A percentile compares a stretch with the other conserved stretches of the same genome.
These are phyloP conservation scores for Schizonepeta tenuifolia DNA, from an alignment of 257 asterid genomes.

Conservation along the genomic window DNA sequence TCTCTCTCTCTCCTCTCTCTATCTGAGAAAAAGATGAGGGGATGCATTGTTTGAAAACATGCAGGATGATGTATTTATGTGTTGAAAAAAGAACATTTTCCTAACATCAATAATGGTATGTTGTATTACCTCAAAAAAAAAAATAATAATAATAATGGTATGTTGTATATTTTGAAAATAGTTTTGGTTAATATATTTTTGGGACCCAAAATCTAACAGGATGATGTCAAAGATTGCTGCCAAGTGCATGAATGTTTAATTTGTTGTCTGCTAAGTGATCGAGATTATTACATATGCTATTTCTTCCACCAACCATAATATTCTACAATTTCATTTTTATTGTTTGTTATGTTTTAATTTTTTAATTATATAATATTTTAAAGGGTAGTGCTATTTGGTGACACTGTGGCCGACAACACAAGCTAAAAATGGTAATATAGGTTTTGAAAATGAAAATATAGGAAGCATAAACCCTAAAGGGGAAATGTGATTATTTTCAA, in stretches of 20 bases:
- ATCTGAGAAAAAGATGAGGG: background rate
- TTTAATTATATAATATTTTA: background rate
- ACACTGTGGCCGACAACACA: too few relatives aligned
- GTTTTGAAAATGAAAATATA: too few relatives aligned
- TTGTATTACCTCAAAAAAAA: too few relatives aligned
- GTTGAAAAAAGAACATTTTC: background rate
- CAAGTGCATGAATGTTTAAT: conserved; percentile 34
- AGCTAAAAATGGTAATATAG: too few relatives aligned
- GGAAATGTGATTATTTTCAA: too few relatives aligned
- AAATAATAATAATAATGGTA: conserved; percentile 11
- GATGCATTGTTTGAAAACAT: background rate
- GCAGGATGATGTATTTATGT: background rate
- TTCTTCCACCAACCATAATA: conserved; percentile 29
- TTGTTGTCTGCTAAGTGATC: background rate
- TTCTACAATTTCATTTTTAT: background rate
- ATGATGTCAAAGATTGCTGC: conserved; percentile 5
- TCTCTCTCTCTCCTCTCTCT: background rate
- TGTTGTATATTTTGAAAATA: conserved; percentile 2
- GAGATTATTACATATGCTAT: background rate
- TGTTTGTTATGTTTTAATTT: background rate
- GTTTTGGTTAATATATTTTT: background rate
- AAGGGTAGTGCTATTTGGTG: too few relatives aligned
- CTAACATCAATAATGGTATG: conserved; percentile 11
- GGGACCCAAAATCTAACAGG: conserved; percentile 4
- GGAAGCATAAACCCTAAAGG: too few relatives aligned